These are phyloP conservation scores for Zelopaecilomyces penicillatus DNA, from an alignment of 2,329 filamentous ascomycete genomes.

Conservation along the genomic window DNA sequence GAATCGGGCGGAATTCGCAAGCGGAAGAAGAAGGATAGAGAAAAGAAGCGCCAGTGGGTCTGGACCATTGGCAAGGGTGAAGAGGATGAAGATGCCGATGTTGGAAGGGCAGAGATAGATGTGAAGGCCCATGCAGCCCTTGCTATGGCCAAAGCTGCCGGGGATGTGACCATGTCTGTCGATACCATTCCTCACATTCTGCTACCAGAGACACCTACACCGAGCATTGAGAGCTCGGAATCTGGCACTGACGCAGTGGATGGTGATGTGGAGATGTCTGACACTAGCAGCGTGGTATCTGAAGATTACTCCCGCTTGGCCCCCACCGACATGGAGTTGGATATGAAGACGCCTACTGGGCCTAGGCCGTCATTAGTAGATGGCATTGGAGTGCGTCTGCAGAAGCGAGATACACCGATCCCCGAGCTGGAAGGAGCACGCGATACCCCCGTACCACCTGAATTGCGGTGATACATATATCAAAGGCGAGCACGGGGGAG, in stretches of 20 bases:
- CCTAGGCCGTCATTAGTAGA: slow-evolving; percentile 6
- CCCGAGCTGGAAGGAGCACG: slow-evolving; percentile 13
- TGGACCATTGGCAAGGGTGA: slow-evolving; percentile 55
- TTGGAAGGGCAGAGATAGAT: slow-evolving; percentile 16
- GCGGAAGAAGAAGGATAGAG: slow-evolving; percentile 35
- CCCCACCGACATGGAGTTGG: slow-evolving; percentile 24
- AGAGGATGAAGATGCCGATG: slow-evolving; percentile 33
- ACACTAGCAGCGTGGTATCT: slow-evolving; percentile 31
- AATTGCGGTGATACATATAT: no score
- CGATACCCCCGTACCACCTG: not conserved
- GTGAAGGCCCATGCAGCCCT: no score
- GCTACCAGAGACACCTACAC: slow-evolving; percentile 27
- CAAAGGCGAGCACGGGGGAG: no score
- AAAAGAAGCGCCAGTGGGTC: slow-evolving; percentile 57
- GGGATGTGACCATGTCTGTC: slow-evolving; percentile 3
- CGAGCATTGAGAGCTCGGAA: slow-evolving; percentile 29
- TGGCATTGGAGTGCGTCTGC: slow-evolving; percentile 1
- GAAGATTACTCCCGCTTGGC: slow-evolving; percentile 19
- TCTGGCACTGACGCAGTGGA: slow-evolving; percentile 20
- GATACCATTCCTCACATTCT: slow-evolving; percentile 2
- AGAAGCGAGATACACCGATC: slow-evolving; percentile 17
- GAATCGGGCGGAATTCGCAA: slow-evolving; percentile 41
- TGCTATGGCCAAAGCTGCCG: slow-evolving; percentile 18
- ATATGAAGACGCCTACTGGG: slow-evolving; percentile 32
- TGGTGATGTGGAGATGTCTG: slow-evolving; percentile 43